Conservation (phyloP, 2,329 filamentous ascomycete species). For the Talaromyces sp. region DNA sequence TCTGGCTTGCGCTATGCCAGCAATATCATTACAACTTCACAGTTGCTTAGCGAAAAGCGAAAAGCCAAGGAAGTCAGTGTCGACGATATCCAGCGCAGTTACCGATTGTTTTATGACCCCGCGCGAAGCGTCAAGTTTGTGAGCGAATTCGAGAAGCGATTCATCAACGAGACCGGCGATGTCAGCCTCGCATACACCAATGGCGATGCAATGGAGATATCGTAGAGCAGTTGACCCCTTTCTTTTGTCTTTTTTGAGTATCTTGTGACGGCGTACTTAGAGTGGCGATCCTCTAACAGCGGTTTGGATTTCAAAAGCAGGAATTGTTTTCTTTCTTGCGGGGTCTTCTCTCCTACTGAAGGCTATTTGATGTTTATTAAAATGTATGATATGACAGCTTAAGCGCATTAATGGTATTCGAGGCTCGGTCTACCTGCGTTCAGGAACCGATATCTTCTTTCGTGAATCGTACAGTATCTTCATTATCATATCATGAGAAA, state of each 20-base stretch:
- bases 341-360: background rate
- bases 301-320: constrained; percentile 14
- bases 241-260: background rate
- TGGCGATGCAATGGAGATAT: constrained; percentile 69
- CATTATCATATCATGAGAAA: constrained; percentile 46
- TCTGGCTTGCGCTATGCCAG: constrained; percentile 92
- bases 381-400: constrained; percentile 17
- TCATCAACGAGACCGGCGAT: constrained; percentile 81
- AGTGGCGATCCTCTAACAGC: constrained; percentile 13
- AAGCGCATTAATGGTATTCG: constrained; percentile 18
- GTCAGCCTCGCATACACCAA: constrained; percentile 64
- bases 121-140: constrained; percentile 87
- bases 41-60: constrained; percentile 81
- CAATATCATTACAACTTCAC: constrained; percentile 93
- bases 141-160: constrained; percentile 80
- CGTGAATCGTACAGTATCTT: constrained; percentile 16
- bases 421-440: constrained; percentile 1
- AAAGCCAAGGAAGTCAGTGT: constrained; percentile 78
- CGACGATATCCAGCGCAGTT: constrained; percentile 89
- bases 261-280: constrained; percentile 19
- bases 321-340: background rate
- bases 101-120: constrained; percentile 90
- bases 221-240: constrained; percentile 2
- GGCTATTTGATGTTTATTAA: constrained; percentile 1
- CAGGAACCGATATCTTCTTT: background rate